Percentiles rank a stretch among this genome's conserved stretches.
phyloP scores from a whole-genome alignment of 345 rosid genomes.

The Populus tremula region DNA sequence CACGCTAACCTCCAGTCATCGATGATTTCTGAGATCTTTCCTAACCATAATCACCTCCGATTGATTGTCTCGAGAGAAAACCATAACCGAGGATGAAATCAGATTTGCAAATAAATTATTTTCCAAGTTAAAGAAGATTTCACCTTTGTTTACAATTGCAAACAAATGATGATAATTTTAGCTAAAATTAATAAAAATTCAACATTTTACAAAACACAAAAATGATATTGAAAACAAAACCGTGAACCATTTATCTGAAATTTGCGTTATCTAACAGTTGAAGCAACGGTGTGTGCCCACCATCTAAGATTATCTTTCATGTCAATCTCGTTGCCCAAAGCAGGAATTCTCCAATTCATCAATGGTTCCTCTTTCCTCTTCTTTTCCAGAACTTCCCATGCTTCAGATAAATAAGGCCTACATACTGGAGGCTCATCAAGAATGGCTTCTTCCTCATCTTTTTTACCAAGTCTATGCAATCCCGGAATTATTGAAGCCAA shows the following conservation, averaged over 20 bases:
- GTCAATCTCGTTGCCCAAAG: constrained; percentile 44
- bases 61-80: too few species aligned
- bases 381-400: constrained; percentile 61
- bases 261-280: constrained; percentile 44
- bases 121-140: not conserved
- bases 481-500: constrained; percentile 77
- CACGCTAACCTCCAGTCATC: not conserved
- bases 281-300: constrained; percentile 87
- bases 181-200: not conserved
- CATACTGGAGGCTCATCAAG: constrained; percentile 24
- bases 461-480: constrained; percentile 50
- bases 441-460: constrained; percentile 23
- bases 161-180: not conserved
- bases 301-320: constrained; percentile 57
- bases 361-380: constrained; percentile 39
- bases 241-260: not conserved
- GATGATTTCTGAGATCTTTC: not conserved
- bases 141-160: constrained; percentile 7
- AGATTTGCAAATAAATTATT: not conserved
- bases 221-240: not conserved
- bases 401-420: constrained; percentile 82
- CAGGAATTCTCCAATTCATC: constrained; percentile 62
- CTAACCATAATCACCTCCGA: too few species aligned
- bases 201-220: not conserved
- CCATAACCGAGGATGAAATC: not conserved